Percentiles rank a stretch among this genome's conserved stretches.
Conservation (phyloP, 2,329 filamentous ascomycete genomes). For the Phialophora expanda region DNA sequence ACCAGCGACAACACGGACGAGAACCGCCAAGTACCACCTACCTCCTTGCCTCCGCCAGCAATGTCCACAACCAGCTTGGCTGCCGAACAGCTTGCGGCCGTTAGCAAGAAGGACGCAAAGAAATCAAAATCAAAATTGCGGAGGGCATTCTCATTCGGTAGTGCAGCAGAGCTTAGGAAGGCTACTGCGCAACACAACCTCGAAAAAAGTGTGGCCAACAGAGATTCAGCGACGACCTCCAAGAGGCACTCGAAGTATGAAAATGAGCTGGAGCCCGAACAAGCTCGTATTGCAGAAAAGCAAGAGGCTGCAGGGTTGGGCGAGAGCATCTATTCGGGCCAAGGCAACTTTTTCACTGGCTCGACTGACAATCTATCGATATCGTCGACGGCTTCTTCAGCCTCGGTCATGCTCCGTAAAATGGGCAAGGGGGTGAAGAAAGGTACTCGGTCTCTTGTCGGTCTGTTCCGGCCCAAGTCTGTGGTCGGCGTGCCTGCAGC, state of each 20-base stretch:
- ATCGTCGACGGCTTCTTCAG: constrained; percentile 56
- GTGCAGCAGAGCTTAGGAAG: constrained; percentile 84
- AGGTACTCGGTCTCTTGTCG: constrained; percentile 85
- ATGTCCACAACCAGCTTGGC: constrained; percentile 64
- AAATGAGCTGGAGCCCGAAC: constrained; percentile 83
- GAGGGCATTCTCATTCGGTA: constrained; percentile 94
- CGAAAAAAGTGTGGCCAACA: constrained; percentile 50
- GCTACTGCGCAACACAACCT: constrained; percentile 68
- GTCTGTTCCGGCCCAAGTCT: constrained; percentile 93
- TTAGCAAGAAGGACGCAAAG: constrained; percentile 80
- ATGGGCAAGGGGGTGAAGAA: constrained; percentile 99
- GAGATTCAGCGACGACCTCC: constrained; percentile 49
- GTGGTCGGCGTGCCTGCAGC: constrained; percentile 76
- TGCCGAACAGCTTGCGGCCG: constrained; percentile 81
- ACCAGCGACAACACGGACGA: constrained; percentile 55
- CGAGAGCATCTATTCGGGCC: constrained; percentile 88
- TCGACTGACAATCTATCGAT: constrained; percentile 86
- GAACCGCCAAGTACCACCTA: constrained; percentile 23
- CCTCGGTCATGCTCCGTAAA: constrained; percentile 72
- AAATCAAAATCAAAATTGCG: constrained; percentile 86
- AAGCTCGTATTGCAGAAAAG: constrained; percentile 85
- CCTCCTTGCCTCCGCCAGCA: constrained; percentile 34
- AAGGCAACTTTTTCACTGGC: constrained; percentile 80
- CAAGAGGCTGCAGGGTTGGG: constrained; percentile 93
- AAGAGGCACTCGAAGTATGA: constrained; percentile 67